Conservation (phyloP, 495 filamentous ascomycete species). For the Entonaema liquescens region DNA sequence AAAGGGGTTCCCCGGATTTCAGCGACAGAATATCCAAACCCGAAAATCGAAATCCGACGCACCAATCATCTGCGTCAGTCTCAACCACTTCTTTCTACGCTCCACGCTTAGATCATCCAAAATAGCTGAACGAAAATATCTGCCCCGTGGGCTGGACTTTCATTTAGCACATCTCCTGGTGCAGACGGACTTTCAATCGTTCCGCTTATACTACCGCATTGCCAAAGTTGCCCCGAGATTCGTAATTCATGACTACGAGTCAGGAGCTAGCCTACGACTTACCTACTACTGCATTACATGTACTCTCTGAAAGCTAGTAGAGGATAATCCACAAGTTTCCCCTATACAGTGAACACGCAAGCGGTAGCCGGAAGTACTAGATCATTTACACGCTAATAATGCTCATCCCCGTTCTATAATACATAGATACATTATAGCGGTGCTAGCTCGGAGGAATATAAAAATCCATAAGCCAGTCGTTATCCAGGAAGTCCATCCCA, state of each 20-base stretch:
- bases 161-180: neutral
- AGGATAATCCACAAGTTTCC: neutral
- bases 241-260: neutral
- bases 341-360: neutral
- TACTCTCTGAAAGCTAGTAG: neutral
- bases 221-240: neutral
- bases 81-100: neutral
- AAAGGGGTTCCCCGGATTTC: neutral
- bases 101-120: neutral
- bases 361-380: neutral
- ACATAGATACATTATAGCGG: neutral
- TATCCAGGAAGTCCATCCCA: neutral
- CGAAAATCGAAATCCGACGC: neutral
- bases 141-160: neutral
- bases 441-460: neutral
- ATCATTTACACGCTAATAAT: neutral
- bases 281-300: neutral
- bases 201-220: neutral
- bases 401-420: neutral
- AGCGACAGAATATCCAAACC: neutral
- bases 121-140: neutral
- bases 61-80: neutral
- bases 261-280: neutral
- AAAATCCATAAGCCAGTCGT: neutral
- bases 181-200: neutral